phyloP scores from a whole-genome alignment of 768 basidiomycete species.

The Jaapia argillacea region DNA sequence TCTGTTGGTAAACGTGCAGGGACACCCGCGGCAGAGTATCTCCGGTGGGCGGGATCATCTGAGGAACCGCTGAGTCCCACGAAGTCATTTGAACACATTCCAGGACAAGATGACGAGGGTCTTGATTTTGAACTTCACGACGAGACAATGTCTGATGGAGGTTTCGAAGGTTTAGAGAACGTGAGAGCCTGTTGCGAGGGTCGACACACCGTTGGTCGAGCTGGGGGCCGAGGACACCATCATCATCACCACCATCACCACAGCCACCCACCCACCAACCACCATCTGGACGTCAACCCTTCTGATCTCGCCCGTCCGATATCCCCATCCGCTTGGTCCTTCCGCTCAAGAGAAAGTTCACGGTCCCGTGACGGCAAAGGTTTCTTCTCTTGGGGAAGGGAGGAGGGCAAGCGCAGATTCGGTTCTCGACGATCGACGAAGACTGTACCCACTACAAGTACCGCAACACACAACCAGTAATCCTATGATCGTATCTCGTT shows the following conservation, averaged over 20 bases:
- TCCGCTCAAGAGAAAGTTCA: conserved; percentile 77
- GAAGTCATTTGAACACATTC: conserved; percentile 34
- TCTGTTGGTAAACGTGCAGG: conserved; percentile 80
- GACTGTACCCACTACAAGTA: conserved; percentile 16
- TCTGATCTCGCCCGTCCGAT: conserved; percentile 46
- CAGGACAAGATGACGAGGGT: conserved; percentile 43
- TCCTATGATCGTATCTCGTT: not conserved
- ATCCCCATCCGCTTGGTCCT: conserved; percentile 72
- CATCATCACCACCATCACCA: conserved; percentile 48
- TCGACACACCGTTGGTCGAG: conserved; percentile 71
- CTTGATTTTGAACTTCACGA: conserved; percentile 81
- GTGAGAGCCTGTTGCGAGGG: conserved; percentile 90
- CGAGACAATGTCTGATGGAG: conserved; percentile 61
- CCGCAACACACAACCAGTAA: not conserved
- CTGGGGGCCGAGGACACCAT: conserved; percentile 44
- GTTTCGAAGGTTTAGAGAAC: conserved; percentile 90
- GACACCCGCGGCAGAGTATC: conserved; percentile 87
- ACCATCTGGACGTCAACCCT: conserved; percentile 41
- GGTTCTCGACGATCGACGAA: conserved; percentile 56
- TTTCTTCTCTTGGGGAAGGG: conserved; percentile 60
- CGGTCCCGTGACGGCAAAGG: conserved; percentile 47
- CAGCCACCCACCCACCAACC: conserved; percentile 23
- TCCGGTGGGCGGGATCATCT: conserved; percentile 59
- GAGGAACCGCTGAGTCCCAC: conserved; percentile 74
- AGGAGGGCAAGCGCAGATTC: conserved; percentile 62